Evolutionary conservation across 2,329 filamentous ascomycete species (phyloP), one percentile per base, ranked within the genome.

Genomic region (Cordyceps javanica): DNA sequence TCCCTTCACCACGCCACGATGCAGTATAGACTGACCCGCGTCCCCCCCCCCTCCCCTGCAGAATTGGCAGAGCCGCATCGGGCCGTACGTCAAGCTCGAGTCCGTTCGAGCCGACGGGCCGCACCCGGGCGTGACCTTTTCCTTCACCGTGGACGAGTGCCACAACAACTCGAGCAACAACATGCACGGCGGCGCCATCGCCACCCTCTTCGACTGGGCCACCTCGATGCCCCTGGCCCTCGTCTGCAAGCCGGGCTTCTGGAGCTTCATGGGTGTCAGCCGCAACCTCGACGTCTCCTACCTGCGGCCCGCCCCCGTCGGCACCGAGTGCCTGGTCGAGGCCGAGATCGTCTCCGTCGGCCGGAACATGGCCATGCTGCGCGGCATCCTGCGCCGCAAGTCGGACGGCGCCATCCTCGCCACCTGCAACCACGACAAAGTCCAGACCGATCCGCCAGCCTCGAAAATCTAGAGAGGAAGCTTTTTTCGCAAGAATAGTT

Each of bases 201-300:
- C 88, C 2, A 86, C 86, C 0, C 70, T 91, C 4, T 86, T 90
- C 62, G 88, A 91, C 71, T 73, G 81, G 58, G 78, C 82, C 63
- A 89, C 88, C 0, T 82, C 82, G 3, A 68, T 82, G 19, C 75
- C 83, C 3, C 69, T 90, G 13, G 70, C 78, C 10, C 76, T 85
- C 38, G 69, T 87, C 53, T 78, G 79, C 45, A 73, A 73, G 23
- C 81, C 81, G 0, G 86, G 84, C 6, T 83, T 79, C 67, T 89
- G 87, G 81, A 72, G 77, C 57, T 73, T 72, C 39, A 76, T 85
- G 25, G 87, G 87, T 38, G 86, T 90, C 26, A 84, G 77, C 66
- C 79, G 87, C 59, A 85, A 82, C 26, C 75, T 91, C 55, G 83
- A 80, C 64, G 78, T 87, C 42, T 88, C 84, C 0, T 91, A 88